Conservation (phyloP, 345 rosid species). For the Noccaea bulbosa region DNA sequence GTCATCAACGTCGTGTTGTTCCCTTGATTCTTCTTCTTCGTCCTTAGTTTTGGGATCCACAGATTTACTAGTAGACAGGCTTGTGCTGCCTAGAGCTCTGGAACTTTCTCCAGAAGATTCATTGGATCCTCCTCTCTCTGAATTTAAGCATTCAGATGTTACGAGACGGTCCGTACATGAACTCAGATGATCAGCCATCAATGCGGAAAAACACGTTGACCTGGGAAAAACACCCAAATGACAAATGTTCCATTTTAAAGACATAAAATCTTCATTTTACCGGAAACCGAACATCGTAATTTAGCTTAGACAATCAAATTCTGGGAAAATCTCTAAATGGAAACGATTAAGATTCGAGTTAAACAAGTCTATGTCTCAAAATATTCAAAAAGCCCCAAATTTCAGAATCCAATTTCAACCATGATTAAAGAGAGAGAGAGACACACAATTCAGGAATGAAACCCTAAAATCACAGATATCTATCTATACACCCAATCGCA, state of each 20-base stretch:
- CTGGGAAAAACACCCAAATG: constrained; percentile 20
- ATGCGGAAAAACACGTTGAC: constrained; percentile 32
- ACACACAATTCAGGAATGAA: constrained; percentile 13
- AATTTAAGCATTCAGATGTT: constrained; percentile 47
- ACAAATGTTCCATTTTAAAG: constrained; percentile 1
- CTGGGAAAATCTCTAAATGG: constrained; percentile 1
- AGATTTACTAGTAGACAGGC: constrained; percentile 36
- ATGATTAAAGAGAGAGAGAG: constrained; percentile 5
- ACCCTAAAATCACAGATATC: constrained; percentile 23
- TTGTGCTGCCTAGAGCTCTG: constrained; percentile 40
- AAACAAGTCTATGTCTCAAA: constrained; percentile 2
- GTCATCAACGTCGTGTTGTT: constrained; percentile 44
- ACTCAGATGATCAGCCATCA: constrained; percentile 79
- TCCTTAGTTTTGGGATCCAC: constrained; percentile 37
- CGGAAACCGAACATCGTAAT: constrained; percentile 3
- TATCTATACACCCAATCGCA: neutral
- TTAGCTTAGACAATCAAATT: constrained; percentile 21
- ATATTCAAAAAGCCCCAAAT: constrained; percentile 12
- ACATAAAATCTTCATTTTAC: neutral
- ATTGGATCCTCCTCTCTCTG: constrained; percentile 37
- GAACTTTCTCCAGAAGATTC: constrained; percentile 51
- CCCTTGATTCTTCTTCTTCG: constrained; percentile 27
- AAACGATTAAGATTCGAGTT: constrained; percentile 8
- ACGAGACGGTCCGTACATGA: constrained; percentile 63
- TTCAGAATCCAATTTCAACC: neutral